These are phyloP conservation scores for Beauveria scarabaeidicola DNA, from an alignment of 2,329 filamentous ascomycete genomes.

Conservation along the genomic window DNA sequence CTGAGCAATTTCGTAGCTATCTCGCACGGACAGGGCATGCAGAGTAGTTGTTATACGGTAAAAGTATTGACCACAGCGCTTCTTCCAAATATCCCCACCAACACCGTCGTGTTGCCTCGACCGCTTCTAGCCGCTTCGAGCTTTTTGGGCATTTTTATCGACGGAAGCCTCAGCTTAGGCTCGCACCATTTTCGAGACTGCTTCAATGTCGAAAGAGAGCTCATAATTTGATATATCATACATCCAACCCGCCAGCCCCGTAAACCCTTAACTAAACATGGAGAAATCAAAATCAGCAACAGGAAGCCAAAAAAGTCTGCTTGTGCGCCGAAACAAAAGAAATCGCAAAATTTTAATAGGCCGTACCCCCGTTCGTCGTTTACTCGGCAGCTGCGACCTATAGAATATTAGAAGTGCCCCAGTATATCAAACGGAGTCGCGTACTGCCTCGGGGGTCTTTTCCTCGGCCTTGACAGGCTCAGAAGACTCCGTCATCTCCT, in stretches of 20 bases:
- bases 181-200: not conserved
- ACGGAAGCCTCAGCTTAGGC: not conserved
- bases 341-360: not conserved
- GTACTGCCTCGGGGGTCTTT: constrained; percentile 21
- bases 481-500: constrained; percentile 17
- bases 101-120: not conserved
- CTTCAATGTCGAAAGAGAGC: constrained; percentile 4
- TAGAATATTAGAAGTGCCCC: constrained; percentile 12
- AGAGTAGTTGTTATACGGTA: not conserved
- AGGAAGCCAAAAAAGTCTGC: constrained; percentile 1
- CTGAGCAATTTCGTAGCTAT: not conserved
- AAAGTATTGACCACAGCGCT: not conserved
- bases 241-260: constrained; percentile 8
- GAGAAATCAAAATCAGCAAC: not conserved
- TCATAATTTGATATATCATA: constrained; percentile 11
- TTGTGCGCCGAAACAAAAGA: constrained; percentile 8
- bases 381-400: constrained; percentile 17
- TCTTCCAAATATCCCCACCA: not conserved
- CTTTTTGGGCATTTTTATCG: not conserved
- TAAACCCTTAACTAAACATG: constrained; percentile 1
- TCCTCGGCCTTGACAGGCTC: constrained; percentile 19
- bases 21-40: not conserved
- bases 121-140: not conserved
- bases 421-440: constrained; percentile 16
- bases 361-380: not conserved